phyloP scores from a whole-genome alignment of 2,329 filamentous ascomycete species.

The Chrysoporthe puriensis region DNA sequence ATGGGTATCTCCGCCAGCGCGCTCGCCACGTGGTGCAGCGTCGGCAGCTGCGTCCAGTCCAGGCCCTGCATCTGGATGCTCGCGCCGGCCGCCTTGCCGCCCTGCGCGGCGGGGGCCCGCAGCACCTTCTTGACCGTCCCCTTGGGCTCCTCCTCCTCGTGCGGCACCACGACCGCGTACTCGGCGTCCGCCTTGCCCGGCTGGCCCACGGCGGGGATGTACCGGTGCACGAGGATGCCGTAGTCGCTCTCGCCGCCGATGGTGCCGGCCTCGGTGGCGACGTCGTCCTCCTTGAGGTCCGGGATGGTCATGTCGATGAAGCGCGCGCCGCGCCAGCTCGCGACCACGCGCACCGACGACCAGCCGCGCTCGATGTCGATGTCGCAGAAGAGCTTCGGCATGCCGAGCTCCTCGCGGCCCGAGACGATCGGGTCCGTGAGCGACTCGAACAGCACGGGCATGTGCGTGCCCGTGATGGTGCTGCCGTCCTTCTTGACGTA shows the following conservation, averaged over 20 bases:
- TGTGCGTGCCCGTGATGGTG: conserved; percentile 49
- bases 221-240: conserved; percentile 28
- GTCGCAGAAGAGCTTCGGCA: conserved; percentile 54
- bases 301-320: conserved; percentile 32
- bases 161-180: conserved; percentile 49
- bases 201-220: conserved; percentile 25
- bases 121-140: conserved; percentile 39
- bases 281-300: conserved; percentile 30
- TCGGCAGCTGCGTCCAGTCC: conserved; percentile 60
- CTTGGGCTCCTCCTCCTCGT: conserved; percentile 40
- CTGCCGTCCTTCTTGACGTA: conserved; percentile 50
- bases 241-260: conserved; percentile 34
- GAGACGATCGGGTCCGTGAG: conserved; percentile 56
- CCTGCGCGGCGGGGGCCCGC: conserved; percentile 34
- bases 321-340: conserved; percentile 44
- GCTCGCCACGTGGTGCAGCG: conserved; percentile 60
- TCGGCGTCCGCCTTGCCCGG: conserved; percentile 52
- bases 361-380: conserved; percentile 43
- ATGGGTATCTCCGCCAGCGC: conserved; percentile 59
- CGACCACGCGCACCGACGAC: conserved; percentile 43
- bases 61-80: conserved; percentile 51
- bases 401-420: conserved; percentile 58
- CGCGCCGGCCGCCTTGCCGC: conserved; percentile 35
- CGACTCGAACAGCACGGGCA: conserved; percentile 58
- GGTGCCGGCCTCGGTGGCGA: conserved; percentile 32